Evolutionary conservation across 1,139 yeast species (phyloP), one percentile per base, ranked within the genome.

Genomic region (Arxiozyma slooffiae): DNA sequence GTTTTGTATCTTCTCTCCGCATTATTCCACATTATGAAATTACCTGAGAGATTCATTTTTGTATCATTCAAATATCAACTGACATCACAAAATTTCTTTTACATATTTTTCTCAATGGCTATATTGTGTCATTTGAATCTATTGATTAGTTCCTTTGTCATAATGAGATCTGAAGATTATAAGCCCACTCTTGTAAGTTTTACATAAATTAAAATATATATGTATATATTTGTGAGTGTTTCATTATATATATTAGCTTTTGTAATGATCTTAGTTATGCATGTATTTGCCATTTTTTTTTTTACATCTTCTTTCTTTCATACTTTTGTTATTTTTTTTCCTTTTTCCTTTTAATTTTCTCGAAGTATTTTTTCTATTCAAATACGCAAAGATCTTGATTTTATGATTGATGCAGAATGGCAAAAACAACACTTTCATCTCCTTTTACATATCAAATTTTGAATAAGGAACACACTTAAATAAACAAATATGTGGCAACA

Each of bases 51-150:
- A 45, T 74, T 75, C 51, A 90, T 92, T 18, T 79, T 85, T 0
- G 69, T 55, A 39, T 83, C 78, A 60, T 95, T 86, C 23, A 44
- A 44, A 40, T 60, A 63, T 79, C 26, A 72, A 79, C 62, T 95
- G 95, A 83, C 83, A 57, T 83, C 95, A 7, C 96, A 88, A 64
- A 96, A 88, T 64, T 77, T 88, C 16, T 89, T 88, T 67, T 96
- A 89, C 64, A 69, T 85, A 2, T 69, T 41, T 23, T 41, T 52
- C 38, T 41, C 44, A 16, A 20, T 49, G 36, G 52, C 51, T 23
- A 44, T 52, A 8, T 43, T 54, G 22, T 26, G 49, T 24, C 57
- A 54, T 46, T 47, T 52, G 30, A 48, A 42, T 30, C 30, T 54
- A 16, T 43, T 54, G 34, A 21, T 54, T 34, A 44, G 51, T 38